phyloP scores from a whole-genome alignment of 805 yeast species.

The Lachancea meyersii region DNA sequence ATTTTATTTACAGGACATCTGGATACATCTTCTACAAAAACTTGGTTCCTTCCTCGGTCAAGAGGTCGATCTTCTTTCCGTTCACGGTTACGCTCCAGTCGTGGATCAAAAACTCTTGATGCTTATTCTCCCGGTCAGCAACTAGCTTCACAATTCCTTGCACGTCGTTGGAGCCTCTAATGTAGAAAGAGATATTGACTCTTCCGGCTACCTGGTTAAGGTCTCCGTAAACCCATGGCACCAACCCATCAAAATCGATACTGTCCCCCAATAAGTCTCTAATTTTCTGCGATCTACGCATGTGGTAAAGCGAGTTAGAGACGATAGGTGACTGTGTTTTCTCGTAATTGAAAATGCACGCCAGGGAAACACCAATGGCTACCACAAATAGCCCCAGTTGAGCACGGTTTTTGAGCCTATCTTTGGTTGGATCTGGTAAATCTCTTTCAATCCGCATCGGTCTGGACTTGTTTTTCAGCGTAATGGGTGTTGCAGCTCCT shows the following conservation, averaged over 20 bases:
- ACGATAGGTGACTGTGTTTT: slow-evolving; percentile 86
- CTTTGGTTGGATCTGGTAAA: slow-evolving; percentile 72
- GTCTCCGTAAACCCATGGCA: slow-evolving; percentile 87
- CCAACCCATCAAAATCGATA: slow-evolving; percentile 57
- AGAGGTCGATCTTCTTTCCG: slow-evolving; percentile 41
- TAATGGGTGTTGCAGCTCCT: slow-evolving; percentile 6
- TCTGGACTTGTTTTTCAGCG: slow-evolving; percentile 22
- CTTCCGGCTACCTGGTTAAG: slow-evolving; percentile 78
- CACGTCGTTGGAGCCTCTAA: slow-evolving; percentile 55
- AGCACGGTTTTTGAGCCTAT: slow-evolving; percentile 43
- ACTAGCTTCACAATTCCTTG: slow-evolving; percentile 54
- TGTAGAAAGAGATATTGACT: slow-evolving; percentile 65
- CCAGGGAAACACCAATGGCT: slow-evolving; percentile 48
- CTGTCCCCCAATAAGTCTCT: slow-evolving; percentile 63
- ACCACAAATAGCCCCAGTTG: slow-evolving; percentile 51
- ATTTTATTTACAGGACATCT: slow-evolving; percentile 7
- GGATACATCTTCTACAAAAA: slow-evolving; percentile 9
- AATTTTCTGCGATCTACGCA: slow-evolving; percentile 68
- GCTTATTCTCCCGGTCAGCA: slow-evolving; percentile 61
- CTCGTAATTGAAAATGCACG: slow-evolving; percentile 84
- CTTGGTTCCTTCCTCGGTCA: slow-evolving; percentile 40
- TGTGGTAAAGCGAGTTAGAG: slow-evolving; percentile 75
- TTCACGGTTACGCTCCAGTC: slow-evolving; percentile 57
- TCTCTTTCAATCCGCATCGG: slow-evolving; percentile 69
- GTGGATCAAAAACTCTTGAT: slow-evolving; percentile 50